Evolutionary conservation across 139 green algal species (phyloP).

Genomic region (Micromonas commoda): DNA sequence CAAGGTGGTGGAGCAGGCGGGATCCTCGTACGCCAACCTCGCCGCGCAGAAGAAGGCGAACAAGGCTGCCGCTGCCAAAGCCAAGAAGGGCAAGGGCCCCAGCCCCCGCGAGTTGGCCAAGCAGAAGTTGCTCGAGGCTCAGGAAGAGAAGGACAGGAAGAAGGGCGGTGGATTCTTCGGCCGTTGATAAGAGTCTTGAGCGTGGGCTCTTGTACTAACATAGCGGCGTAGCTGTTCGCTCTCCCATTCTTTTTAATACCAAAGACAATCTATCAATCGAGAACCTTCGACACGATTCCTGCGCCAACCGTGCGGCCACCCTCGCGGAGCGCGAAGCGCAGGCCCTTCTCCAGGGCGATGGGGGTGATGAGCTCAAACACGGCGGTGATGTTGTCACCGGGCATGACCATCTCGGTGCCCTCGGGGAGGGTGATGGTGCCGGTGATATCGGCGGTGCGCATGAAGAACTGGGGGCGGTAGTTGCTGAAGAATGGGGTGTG

Average conservation of each 20-base stretch:
- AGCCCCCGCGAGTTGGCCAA: not conserved
- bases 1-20: constrained; percentile 8
- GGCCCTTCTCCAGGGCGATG: constrained; percentile 49
- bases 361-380: constrained; percentile 74
- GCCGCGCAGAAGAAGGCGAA: constrained; percentile 27
- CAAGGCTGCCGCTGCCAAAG: constrained; percentile 16
- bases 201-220: too few relatives aligned
- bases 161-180: not conserved
- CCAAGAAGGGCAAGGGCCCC: not conserved
- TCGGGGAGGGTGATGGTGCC: constrained; percentile 76
- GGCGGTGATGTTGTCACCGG: constrained; percentile 88
- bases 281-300: constrained; percentile 75
- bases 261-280: constrained; percentile 24
- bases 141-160: constrained; percentile 20
- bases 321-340: constrained; percentile 94
- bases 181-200: constrained; percentile 17
- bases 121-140: constrained; percentile 19
- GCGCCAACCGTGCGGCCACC: constrained; percentile 90
- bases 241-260: not conserved
- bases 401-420: constrained; percentile 94
- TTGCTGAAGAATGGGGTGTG: constrained; percentile 98
- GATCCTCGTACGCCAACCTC: not conserved
- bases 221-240: too few relatives aligned
- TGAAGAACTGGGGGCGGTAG: constrained; percentile 95
- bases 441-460: constrained; percentile 91